phyloP scores from a whole-genome alignment of 176 grass and related monocot species.

The Cenchrus fungigraminus region DNA sequence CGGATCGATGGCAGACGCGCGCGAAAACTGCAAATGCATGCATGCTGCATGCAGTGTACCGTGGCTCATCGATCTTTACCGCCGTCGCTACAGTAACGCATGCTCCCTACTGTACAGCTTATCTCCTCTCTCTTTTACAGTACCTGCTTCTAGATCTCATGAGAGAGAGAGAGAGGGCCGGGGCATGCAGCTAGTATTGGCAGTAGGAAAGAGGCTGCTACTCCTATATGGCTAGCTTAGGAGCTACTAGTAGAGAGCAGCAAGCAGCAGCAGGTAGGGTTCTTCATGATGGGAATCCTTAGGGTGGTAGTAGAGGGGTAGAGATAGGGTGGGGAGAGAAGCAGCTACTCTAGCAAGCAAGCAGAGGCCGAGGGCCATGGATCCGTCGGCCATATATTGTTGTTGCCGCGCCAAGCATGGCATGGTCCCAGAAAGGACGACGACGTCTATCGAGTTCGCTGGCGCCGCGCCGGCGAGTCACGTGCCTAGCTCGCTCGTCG shows the following conservation, averaged over 20 bases:
- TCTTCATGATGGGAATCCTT: conserved; percentile 62
- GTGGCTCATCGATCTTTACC: conserved; percentile 37
- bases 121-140: not conserved
- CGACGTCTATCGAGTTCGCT: conserved; percentile 26
- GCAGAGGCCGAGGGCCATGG: not conserved
- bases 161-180: not conserved
- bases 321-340: conserved; percentile 50
- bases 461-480: not conserved
- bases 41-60: conserved; percentile 7
- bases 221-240: not conserved
- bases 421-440: conserved; percentile 51
- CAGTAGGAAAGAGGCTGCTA: not conserved
- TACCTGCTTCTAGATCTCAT: not conserved
- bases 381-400: not conserved
- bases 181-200: conserved; percentile 2
- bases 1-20: not conserved
- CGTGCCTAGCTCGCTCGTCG: not conserved
- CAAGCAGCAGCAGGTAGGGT: conserved; percentile 13
- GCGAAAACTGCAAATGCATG: conserved; percentile 37
- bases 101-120: not conserved
- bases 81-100: conserved; percentile 45
- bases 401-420: not conserved
- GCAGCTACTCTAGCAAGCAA: not conserved
- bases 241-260: not conserved
- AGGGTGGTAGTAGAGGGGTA: not conserved